Base-by-base conservation (phyloP, 495 filamentous ascomycete species). In the Alectoria sarmentosa region DNA sequence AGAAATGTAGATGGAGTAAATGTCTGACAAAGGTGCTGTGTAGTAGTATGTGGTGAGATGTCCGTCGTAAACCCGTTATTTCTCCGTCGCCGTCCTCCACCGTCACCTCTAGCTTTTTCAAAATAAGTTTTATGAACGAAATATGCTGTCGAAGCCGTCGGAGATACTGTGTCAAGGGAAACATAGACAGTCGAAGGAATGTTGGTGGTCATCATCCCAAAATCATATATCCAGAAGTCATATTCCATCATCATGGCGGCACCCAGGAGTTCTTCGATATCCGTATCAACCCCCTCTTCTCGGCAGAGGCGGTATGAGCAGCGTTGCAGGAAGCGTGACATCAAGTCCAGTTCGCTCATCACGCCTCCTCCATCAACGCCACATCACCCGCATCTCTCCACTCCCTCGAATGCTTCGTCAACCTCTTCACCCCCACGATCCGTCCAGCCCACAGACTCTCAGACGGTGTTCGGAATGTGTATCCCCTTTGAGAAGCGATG, bases 401-500 rank as follows among this genome's bases (percentile, higher is more conserved):
- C 63, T 92, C 90, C 57, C 90, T 83, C 57, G 87, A 90, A 69
- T 84, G 82, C 60, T 92, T 89, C 4, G 90, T 89, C 56, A 96
- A 74, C 59, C 83, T 77, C 74, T 88, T 90, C 42, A 96, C 82
- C 37, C 92, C 92, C 9, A 79, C 74, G 46, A 97, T 86, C 32
- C 92, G 81, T 23, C 84, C 84, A 0, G 92, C 90, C 91, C 90
- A 96, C 54, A 96, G 80, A 32, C 85, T 85, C 75, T 97, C 92
- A 13, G 90, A 84, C 0, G 89, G 83, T 4, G 91, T 93, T 57
- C 94, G 87, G 84, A 91, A 97, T 10, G 94, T 98, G 74, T 92
- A 96, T 11, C 88, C 95, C 26, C 94, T 84, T 74, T 99, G 94
- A 10, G 89, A 92, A 67, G 90, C 92, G 69, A 98, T 96, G 56